Base-by-base conservation (phyloP, 371 early-diverging fungal species). In the Lichtheimia corymbifera region DNA sequence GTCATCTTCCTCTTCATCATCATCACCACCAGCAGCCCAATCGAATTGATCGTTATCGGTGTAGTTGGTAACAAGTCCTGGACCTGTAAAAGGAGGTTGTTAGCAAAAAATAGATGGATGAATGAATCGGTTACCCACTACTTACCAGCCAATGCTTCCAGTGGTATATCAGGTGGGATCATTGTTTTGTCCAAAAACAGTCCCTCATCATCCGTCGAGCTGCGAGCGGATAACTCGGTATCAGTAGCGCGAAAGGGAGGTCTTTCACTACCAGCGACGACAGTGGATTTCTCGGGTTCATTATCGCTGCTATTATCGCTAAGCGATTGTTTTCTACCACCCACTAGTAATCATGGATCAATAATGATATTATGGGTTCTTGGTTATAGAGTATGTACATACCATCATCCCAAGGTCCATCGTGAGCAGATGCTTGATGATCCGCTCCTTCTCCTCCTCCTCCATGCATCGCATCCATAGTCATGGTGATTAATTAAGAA, bases 1-100 rank as follows among this genome's bases (percentile, higher is more conserved):
- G 62, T 53, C 17, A 59, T 51, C 14, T 58, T 67, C 63, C 11
- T 70, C 64, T 18, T 67, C 73, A 0, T 70, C 63, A 5, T 70
- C 66, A 25, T 62, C 66, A 17, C 69, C 77, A 4, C 64, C 57
- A 2, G 66, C 77, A 22, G 59, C 64, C 74, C 74, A 73, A 55
- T 74, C 74, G 61, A 77, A 77, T 2, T 77, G 68, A 15, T 63
- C 63, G 22, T 42, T 47, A 47, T 47, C 53, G 5, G 22, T 51
- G 14, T 55, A 52, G 2, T 42, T 24, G 18, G 58, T 47, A 12
- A 43, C 56, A 2, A 55, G 55, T 7, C 45, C 63, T 15, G 51
- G 53, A 15, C 57, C 64, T 30, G 30, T 47, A 12, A 17, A 47
- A 12, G 9, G 14, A 9, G 11, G n/a, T 18, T 5, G 22, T 18